A percentile compares a stretch with the other conserved stretches of the same genome.
These are phyloP conservation scores for Erysimum cheiranthoides DNA, from an alignment of 345 rosid genomes.

Conservation along the genomic window DNA sequence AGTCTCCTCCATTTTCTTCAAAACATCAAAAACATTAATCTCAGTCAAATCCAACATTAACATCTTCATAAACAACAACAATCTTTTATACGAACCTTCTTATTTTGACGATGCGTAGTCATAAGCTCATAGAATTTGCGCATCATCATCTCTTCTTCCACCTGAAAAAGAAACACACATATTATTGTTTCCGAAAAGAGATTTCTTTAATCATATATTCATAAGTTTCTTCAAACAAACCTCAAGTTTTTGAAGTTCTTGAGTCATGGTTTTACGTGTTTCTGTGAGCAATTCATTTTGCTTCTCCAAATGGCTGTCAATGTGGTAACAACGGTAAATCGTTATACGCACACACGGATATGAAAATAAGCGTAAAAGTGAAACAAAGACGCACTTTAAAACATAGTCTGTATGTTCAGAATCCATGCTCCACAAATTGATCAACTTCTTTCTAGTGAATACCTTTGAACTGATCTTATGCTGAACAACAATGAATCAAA, in stretches of 20 bases:
- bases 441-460: not conserved
- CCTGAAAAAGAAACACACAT: not conserved
- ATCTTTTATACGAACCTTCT: not conserved
- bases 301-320: conserved; percentile 17
- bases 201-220: not conserved
- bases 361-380: not conserved
- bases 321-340: not conserved
- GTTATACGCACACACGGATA: not conserved
- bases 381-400: not conserved
- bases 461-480: not conserved
- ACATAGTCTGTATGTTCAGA: not conserved
- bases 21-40: not conserved
- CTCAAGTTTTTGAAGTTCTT: conserved; percentile 5
- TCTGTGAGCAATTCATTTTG: not conserved
- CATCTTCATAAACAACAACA: not conserved
- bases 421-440: conserved; percentile 1
- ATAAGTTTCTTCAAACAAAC: conserved; percentile 14
- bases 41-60: not conserved
- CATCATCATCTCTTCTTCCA: conserved; percentile 22
- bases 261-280: not conserved
- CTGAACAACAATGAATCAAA: not conserved
- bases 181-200: not conserved
- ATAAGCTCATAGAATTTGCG: not conserved
- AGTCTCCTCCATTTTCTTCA: conserved; percentile 11
- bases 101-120: not conserved